Base-by-base conservation (phyloP, 108 stramenopile species). In the Epithemia pelagica region DNA sequence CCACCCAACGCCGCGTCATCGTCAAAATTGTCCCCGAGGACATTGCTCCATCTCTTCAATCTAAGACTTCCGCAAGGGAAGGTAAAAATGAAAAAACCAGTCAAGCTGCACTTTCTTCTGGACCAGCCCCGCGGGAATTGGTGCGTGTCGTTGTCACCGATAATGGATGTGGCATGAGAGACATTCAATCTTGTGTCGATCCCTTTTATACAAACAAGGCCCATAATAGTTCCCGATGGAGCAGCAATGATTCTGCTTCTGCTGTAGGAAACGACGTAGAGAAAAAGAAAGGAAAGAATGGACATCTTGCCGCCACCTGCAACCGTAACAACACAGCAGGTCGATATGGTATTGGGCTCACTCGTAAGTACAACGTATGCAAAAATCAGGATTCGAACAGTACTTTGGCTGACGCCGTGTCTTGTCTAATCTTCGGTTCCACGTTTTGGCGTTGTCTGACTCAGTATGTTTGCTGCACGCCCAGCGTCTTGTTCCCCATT, bases 101-200 rank as follows among this genome's bases (percentile, higher is more conserved):
- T 62, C 24, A 53, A n/a, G 63, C 10, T 24, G 37, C 5, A 46
- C 10, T 5, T 46, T 5, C 5, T 46, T 46, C 37, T 31, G 22
- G 23, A 52, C 57, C 37, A 30, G 62, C 24, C 20, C 37, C 37
- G 37, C 37, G 37, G 37, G 65, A 66, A 52, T 33, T 86, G 53
- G 69, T 84, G 18, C 85, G 89, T 18, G 73, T 94, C 0, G 78
- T 76, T 22, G 89, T 94, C 25, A 74, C 78, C 0, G 92, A 94
- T 63, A 94, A 86, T 77, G 92, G 92, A 30, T 78, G 81, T 65
- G 92, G 92, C 25, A 94, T 94, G 89, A 58, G 72, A 31, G 64
- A 84, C 66, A 89, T 90, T 63, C 87, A 90, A 69, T 67, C 66
- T n/a, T 94, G 89, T 58, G 89, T 94, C 7, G 73, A 79, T 32